Evolutionary conservation across 345 rosid species (phyloP), one percentile per base, ranked within the genome.

Genomic region (Eucalyptus marginata): DNA sequence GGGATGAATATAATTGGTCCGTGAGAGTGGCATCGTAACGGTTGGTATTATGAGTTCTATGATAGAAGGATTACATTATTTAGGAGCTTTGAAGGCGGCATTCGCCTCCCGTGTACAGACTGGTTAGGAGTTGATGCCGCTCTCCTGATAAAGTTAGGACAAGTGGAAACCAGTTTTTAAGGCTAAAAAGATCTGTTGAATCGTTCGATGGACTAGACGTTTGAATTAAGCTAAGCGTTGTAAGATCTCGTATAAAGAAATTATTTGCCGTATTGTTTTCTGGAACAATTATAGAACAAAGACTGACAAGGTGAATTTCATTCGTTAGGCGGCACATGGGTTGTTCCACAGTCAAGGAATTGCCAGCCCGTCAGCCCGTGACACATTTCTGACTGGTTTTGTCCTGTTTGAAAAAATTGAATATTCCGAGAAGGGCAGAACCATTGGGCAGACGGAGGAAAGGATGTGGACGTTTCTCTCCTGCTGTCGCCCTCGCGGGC

Each of bases 111-210:
- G 1, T 52, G 0, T 7, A 52, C 4, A 52, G 18, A 52, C 0
- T 52, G 1, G 1, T 17, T 3, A 52, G 2, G 0, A 52, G 0
- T n/a, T n/a, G n/a, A n/a, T n/a, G n/a, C 0, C 0, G 1, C 24
- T 7, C 10, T 52, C 56, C 0, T 18, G 1, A 52, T 52, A 3
- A 52, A 1, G 0, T 52, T 52, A 52, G 56, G 10, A 0, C 24
- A 52, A 52, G 8, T 8, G 1, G 0, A 51, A 51, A 51, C 4
- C 0, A 16, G 20, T 16, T 16, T 20, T 51, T 51, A 16, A 18
- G 9, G 56, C 2, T 52, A 52, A 52, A 52, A 52, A 18, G 0
- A 52, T 52, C 0, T 1, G 10, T 0, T 52, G 2, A 52, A 22
- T 52, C 4, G 4, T 3, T 17, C 24, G 56, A 18, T 52, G 56